phyloP scores from a whole-genome alignment of 305 asterid genomes.

The Nicotiana rustica region DNA sequence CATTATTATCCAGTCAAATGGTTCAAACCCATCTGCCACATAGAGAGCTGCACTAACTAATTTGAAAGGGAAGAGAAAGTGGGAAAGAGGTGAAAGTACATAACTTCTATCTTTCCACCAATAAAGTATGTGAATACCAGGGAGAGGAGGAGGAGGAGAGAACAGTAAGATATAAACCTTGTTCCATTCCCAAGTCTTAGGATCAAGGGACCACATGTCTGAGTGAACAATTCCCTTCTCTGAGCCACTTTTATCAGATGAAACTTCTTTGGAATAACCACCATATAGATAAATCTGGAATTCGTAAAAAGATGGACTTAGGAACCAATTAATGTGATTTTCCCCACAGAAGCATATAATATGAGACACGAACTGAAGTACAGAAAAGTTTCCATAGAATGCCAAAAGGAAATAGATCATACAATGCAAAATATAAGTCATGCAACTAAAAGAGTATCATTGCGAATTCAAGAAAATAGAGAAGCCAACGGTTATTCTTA shows the following conservation, averaged over 20 bases:
- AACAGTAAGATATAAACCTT: conserved; percentile 63
- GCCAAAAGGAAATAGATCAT: not conserved
- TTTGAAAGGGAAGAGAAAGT: conserved; percentile 4
- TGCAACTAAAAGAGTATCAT: not conserved
- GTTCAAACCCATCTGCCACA: not conserved
- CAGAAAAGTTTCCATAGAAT: conserved; percentile 17
- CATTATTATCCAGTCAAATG: conserved; percentile 12
- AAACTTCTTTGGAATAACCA: conserved; percentile 92
- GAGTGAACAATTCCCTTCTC: conserved; percentile 94
- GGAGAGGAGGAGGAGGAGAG: conserved; percentile 29
- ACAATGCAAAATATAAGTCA: conserved; percentile 28
- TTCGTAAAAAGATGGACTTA: conserved; percentile 26
- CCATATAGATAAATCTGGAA: conserved; percentile 90
- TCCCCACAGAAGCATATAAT: conserved; percentile 16
- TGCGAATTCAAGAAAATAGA: conserved; percentile 7
- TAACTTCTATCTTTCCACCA: not conserved
- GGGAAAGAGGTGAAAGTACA: not conserved
- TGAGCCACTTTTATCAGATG: conserved; percentile 75
- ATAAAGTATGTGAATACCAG: not conserved
- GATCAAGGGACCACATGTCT: conserved; percentile 96
- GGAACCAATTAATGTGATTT: conserved; percentile 27
- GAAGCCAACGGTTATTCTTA: not conserved
- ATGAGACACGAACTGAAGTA: conserved; percentile 9
- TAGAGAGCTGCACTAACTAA: not conserved
- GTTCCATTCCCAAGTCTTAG: conserved; percentile 97